Evolutionary conservation across 805 yeast species (phyloP).

Genomic region (Maudiozyma bulderi): DNA sequence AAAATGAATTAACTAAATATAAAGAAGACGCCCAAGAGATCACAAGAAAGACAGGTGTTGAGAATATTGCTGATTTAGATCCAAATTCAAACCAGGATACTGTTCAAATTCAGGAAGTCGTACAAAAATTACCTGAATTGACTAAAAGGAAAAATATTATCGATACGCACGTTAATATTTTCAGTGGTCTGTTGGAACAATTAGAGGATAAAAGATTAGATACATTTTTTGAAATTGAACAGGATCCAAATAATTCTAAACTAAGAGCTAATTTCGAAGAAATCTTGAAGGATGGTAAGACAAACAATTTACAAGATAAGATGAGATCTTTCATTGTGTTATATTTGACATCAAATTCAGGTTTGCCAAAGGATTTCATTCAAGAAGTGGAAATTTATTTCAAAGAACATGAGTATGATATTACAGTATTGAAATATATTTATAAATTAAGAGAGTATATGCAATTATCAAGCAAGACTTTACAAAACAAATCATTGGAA

Average conservation of each 20-base stretch:
- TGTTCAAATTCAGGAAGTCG: constrained; percentile 69
- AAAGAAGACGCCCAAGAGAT: constrained; percentile 82
- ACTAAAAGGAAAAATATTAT: constrained; percentile 79
- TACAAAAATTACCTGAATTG: constrained; percentile 84
- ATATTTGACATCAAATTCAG: constrained; percentile 42
- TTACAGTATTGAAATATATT: constrained; percentile 60
- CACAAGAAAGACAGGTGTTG: constrained; percentile 61
- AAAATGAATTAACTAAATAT: constrained; percentile 67
- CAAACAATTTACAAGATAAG: constrained; percentile 68
- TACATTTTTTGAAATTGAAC: constrained; percentile 89
- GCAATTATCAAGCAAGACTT: constrained; percentile 39
- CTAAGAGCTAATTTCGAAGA: constrained; percentile 51
- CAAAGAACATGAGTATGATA: constrained; percentile 45
- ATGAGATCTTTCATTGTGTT: constrained; percentile 81
- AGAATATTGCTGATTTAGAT: constrained; percentile 67
- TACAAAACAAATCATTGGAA: constrained; percentile 27
- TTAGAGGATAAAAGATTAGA: constrained; percentile 83
- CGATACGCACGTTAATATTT: constrained; percentile 95
- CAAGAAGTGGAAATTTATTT: constrained; percentile 58
- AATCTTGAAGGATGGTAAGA: constrained; percentile 41
- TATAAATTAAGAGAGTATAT: constrained; percentile 72
- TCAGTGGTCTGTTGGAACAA: constrained; percentile 73
- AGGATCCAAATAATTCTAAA: constrained; percentile 45
- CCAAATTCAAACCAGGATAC: constrained; percentile 45
- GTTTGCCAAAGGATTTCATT: constrained; percentile 36